These are phyloP conservation scores for Populus simonii DNA, from an alignment of 345 rosid genomes.

Conservation along the genomic window DNA sequence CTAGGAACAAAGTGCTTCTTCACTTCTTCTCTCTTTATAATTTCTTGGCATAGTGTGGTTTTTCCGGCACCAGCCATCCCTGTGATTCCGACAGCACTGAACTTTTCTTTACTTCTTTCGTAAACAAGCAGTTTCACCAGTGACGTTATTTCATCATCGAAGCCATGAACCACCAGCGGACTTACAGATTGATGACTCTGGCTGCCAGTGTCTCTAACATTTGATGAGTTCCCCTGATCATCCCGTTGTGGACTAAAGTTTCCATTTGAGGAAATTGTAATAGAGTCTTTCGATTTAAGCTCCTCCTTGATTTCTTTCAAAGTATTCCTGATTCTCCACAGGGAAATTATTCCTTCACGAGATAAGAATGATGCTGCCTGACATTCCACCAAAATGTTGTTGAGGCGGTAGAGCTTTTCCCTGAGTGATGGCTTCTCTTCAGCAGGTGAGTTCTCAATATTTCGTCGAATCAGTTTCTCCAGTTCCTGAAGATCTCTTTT, in stretches of 20 bases:
- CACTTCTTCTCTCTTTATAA: no score
- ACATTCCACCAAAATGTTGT: constrained; percentile 7
- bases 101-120: no score
- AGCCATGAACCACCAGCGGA: no score
- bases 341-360: background rate
- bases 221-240: no score
- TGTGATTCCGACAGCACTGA: no score
- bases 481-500: background rate
- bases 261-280: background rate
- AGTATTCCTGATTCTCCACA: background rate
- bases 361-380: constrained; percentile 1
- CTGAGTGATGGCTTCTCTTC: background rate
- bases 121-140: no score
- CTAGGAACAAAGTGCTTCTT: no score
- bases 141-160: no score
- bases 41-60: no score
- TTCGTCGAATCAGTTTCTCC: background rate
- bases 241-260: background rate
- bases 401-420: constrained; percentile 17
- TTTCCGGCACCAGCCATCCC: no score
- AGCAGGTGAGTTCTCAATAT: background rate
- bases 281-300: constrained; percentile 8
- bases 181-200: no score
- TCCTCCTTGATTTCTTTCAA: constrained; percentile 13
- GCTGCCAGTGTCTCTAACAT: no score